Evolutionary conservation across 2,329 filamentous ascomycete genomes (phyloP).

Genomic region (Pseudocercospora cruenta): DNA sequence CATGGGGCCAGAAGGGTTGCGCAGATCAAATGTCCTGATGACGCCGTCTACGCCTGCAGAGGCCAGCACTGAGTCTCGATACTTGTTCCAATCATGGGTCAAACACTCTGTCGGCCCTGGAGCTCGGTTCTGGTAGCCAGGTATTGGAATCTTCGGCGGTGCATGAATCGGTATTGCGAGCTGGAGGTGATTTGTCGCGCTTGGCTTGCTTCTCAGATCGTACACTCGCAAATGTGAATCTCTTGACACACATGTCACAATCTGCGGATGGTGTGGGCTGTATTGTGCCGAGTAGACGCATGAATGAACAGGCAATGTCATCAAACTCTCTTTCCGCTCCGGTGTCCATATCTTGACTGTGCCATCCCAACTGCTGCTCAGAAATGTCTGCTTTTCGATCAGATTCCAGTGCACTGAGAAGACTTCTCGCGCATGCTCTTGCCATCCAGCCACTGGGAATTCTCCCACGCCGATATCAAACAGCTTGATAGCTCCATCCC

Average conservation of each 20-base stretch:
- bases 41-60: conserved; percentile 86
- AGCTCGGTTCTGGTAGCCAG: conserved; percentile 45
- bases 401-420: conserved; percentile 94
- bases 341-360: conserved; percentile 96
- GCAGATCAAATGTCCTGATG: conserved; percentile 88
- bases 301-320: conserved; percentile 85
- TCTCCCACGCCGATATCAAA: conserved; percentile 82
- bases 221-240: conserved; percentile 90
- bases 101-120: conserved; percentile 77
- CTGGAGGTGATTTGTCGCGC: conserved; percentile 84
- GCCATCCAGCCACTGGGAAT: conserved; percentile 88
- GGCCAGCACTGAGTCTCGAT: conserved; percentile 80
- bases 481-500: conserved; percentile 92
- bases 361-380: conserved; percentile 93
- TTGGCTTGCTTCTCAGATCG: conserved; percentile 84
- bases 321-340: conserved; percentile 64
- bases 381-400: conserved; percentile 85
- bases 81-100: conserved; percentile 99
- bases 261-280: conserved; percentile 81
- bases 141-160: conserved; percentile 57
- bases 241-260: conserved; percentile 84
- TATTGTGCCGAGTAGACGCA: conserved; percentile 95
- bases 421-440: conserved; percentile 90
- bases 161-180: conserved; percentile 82
- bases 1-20: conserved; percentile 74